A percentile compares a stretch with the other conserved stretches of the same genome.
phyloP scores from a whole-genome alignment of 306 rosid species.

The Trichosanthes cucumerina region DNA sequence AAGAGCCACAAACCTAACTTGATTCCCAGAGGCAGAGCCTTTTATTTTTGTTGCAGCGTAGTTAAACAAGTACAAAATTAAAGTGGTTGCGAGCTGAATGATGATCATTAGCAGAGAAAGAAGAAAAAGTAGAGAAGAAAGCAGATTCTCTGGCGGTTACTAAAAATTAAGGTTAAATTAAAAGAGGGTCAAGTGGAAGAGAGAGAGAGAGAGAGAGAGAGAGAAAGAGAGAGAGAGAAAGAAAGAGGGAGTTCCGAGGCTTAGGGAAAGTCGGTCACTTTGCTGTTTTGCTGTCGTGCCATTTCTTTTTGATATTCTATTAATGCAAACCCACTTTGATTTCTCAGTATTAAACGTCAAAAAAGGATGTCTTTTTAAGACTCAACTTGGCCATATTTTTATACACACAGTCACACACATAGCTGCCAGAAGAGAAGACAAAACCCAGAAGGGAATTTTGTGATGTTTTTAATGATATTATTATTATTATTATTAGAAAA shows the following conservation, averaged over 20 bases:
- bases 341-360: neutral
- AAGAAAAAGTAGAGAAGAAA: no score
- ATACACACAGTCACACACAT: neutral
- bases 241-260: constrained; percentile 6
- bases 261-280: constrained; percentile 1
- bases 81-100: neutral
- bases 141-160: constrained; percentile 11
- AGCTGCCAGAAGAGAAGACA: neutral
- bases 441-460: neutral
- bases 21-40: no score
- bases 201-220: neutral
- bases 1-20: neutral
- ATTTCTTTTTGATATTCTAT: neutral
- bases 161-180: neutral
- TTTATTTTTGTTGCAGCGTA: no score
- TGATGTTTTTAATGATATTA: neutral
- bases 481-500: neutral
- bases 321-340: neutral
- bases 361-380: neutral
- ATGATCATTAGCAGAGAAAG: neutral
- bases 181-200: neutral
- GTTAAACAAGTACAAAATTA: neutral
- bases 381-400: neutral
- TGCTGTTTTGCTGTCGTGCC: neutral
- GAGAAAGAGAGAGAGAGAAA: neutral